Evolutionary conservation across 345 rosid species (phyloP).

Genomic region (Adansonia digitata): DNA sequence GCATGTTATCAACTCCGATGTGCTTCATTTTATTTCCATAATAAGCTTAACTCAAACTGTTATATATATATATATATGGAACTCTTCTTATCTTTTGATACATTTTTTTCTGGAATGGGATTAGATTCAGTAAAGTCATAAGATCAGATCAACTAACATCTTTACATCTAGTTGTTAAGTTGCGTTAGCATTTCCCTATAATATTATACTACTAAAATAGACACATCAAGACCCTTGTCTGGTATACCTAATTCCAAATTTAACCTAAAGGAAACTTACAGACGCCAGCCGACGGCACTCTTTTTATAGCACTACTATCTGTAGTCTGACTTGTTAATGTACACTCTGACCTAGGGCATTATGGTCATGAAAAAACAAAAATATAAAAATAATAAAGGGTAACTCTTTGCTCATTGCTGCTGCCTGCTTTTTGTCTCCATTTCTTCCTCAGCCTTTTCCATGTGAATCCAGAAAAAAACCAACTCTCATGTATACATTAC

Average conservation of each 20-base stretch:
- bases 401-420: neutral
- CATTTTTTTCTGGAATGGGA: neutral
- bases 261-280: slow-evolving; percentile 9
- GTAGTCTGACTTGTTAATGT: slow-evolving; percentile 6
- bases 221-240: slow-evolving; percentile 1
- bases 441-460: neutral
- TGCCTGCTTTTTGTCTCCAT: neutral
- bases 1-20: neutral
- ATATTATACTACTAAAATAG: neutral
- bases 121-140: neutral
- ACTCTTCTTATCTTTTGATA: too few relatives aligned
- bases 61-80: too few relatives aligned
- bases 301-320: neutral
- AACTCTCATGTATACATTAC: slow-evolving; percentile 6
- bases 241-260: neutral
- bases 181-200: neutral
- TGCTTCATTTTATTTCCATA: neutral
- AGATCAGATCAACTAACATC: neutral
- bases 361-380: neutral
- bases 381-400: neutral
- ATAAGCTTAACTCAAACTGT: neutral
- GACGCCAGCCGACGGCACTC: slow-evolving; percentile 2
- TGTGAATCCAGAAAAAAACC: neutral
- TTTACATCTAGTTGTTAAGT: neutral
- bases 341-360: neutral